Base-by-base conservation (phyloP, 2,329 filamentous ascomycete species). In the Fusarium albosuccineum region DNA sequence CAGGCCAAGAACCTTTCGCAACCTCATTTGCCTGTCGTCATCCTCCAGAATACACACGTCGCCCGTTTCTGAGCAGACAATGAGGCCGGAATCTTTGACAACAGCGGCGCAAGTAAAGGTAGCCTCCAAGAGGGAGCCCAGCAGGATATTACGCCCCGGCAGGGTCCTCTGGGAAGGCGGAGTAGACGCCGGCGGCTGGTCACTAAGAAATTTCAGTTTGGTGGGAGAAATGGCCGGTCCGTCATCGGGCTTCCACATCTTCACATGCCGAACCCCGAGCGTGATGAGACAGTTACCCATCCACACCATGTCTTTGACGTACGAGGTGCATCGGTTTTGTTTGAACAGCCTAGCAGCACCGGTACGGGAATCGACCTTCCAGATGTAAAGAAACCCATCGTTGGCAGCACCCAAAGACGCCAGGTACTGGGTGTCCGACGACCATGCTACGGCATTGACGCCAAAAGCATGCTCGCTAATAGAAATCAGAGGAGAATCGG, bases 361-460 rank as follows among this genome's bases (percentile, higher is more conserved):
- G 9, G 89, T 96, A 49, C 89, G 91, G n/a, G 91, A 81, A 73
- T 97, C 94, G 68, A 97, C 87, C 70, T 85, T 89, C 94, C 95
- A 98, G 29, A 98, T 86, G 76, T 95, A 97, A 17, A 99, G 84
- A 75, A 97, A 98, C 1, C 95, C 95, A 79, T 99, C 96, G 76
- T 97, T 97, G 57, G 92, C 87, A 16, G 91, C 88, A 29, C 96
- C 96, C 11, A 99, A 84, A 17, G 94, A 97, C 3, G 96, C 96
- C 34, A 99, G 85, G 77, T 91, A 97, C 67, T 87, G 91, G 11
- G 92, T 93, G 77, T 97, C 93, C 1, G 91, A 86, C 64, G 94
- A 97, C 86, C 97, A 99, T 3, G 94, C 91, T 34, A 99, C 88
- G 36, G 92, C 92, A 60, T 90, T 91, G 33, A 99, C 93, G 7